Conservation (phyloP, 148 eudicot genomes). For the Fagopyrum homotropicum region DNA sequence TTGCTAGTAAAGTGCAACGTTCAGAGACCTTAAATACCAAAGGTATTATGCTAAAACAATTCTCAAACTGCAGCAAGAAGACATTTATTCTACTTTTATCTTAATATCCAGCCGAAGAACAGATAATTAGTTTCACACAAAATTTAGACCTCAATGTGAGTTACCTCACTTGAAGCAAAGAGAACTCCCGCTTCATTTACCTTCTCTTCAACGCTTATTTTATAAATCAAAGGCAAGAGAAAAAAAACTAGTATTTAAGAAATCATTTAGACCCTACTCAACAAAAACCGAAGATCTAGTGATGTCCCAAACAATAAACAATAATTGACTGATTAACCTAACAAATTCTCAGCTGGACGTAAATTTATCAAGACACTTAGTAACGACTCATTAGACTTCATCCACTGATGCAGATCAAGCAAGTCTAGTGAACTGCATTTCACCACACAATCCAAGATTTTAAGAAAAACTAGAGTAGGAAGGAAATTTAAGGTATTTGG, state of each 20-base stretch:
- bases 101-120: background rate
- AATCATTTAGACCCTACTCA: background rate
- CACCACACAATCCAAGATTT: background rate
- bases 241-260: background rate
- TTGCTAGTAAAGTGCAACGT: background rate
- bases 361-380: constrained; percentile 1
- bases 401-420: constrained; percentile 2
- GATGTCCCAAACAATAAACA: background rate
- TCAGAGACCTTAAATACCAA: background rate
- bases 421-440: background rate
- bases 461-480: background rate
- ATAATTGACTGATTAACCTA: background rate
- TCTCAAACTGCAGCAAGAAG: background rate
- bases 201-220: background rate
- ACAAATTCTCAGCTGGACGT: background rate
- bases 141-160: background rate
- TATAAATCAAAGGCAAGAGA: background rate
- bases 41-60: background rate
- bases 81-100: background rate
- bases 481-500: background rate
- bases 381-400: background rate
- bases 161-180: background rate
- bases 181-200: background rate
- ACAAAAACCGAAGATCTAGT: background rate
- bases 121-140: background rate